Percentiles rank a stretch among this genome's conserved stretches.
These are phyloP conservation scores for Pelargonium citronellum DNA, from an alignment of 441 rosid species.

Conservation along the genomic window DNA sequence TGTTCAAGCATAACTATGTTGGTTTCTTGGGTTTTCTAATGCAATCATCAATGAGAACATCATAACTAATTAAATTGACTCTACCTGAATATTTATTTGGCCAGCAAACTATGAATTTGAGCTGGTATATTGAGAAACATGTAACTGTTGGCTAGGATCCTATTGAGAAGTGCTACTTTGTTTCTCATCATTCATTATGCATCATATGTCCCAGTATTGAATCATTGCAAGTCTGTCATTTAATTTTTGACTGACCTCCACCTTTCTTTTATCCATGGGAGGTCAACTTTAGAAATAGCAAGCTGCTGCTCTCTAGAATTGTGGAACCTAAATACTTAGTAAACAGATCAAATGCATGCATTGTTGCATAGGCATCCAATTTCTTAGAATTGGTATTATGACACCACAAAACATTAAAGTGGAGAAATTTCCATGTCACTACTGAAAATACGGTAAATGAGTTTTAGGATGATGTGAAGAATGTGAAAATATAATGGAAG, in stretches of 20 bases:
- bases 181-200: not conserved
- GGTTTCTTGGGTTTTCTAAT: not conserved
- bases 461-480: not conserved
- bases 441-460: not conserved
- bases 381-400: not conserved
- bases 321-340: no score
- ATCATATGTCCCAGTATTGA: not conserved
- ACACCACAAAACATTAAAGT: not conserved
- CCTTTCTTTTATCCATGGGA: no score
- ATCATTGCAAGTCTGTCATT: not conserved
- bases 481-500: not conserved
- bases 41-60: not conserved
- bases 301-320: no score
- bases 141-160: not conserved
- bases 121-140: not conserved
- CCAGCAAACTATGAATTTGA: not conserved
- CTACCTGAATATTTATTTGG: not conserved
- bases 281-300: no score
- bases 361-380: not conserved
- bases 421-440: not conserved
- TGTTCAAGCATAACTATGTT: not conserved
- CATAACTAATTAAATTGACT: not conserved
- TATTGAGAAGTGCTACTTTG: not conserved
- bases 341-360: not conserved
- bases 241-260: no score